Conservation (phyloP, 768 basidiomycete genomes). For the Suillus variegatus region DNA sequence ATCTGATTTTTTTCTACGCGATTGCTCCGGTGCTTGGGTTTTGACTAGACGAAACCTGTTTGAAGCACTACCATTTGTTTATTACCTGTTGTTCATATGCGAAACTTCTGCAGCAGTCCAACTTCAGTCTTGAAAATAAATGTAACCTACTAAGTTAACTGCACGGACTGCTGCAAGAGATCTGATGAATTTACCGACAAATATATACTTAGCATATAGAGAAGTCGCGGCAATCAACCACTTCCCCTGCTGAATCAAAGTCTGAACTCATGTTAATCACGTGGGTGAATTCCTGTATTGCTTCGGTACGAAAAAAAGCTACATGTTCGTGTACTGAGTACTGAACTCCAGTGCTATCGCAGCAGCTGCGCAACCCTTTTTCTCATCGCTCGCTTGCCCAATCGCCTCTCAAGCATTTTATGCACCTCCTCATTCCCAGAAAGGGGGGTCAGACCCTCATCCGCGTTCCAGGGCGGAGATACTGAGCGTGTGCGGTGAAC, state of each 20-base stretch:
- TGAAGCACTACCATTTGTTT: too few relatives aligned
- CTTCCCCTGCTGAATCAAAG: neutral
- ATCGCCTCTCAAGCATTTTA: conserved; percentile 13
- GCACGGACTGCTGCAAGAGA: too few relatives aligned
- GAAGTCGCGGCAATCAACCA: neutral
- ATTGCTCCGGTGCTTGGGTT: too few relatives aligned
- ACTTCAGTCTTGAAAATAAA: too few relatives aligned
- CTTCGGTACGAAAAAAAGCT: neutral
- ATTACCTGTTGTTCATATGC: too few relatives aligned
- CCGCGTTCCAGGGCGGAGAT: neutral
- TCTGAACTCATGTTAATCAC: neutral
- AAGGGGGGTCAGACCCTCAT: neutral
- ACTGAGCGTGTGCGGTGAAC: neutral
- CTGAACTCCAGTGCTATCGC: neutral
- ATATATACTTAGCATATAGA: neutral
- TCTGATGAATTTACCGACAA: too few relatives aligned
- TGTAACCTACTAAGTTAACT: too few relatives aligned
- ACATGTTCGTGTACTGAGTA: neutral
- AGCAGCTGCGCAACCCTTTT: conserved; percentile 17
- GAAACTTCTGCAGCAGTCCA: too few relatives aligned
- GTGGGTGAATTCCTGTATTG: neutral
- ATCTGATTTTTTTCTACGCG: too few relatives aligned
- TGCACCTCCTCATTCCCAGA: conserved; percentile 12
- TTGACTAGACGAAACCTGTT: too few relatives aligned
- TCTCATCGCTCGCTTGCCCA: conserved; percentile 19